Percentiles rank a stretch among this genome's conserved stretches.
phyloP scores from a whole-genome alignment of 805 yeast genomes.

The Wickerhamiella spandovensis region DNA sequence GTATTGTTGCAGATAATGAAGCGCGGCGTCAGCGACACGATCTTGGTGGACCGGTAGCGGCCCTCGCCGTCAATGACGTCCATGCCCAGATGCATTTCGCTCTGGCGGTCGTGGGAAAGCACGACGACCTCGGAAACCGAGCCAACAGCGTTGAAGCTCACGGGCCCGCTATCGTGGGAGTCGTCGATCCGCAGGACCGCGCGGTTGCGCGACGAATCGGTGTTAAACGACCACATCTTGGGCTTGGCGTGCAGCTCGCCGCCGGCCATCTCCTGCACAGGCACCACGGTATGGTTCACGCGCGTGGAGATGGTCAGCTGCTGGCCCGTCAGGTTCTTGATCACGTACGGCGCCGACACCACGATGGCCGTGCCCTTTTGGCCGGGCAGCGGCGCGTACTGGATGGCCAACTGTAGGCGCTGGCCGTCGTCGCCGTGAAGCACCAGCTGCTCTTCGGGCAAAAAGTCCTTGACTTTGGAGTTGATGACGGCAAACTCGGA shows the following conservation, averaged over 20 bases:
- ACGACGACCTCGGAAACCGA: conserved; percentile 49
- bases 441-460: conserved; percentile 39
- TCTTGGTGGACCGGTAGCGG: conserved; percentile 59
- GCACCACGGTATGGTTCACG: conserved; percentile 38
- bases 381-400: conserved; percentile 33
- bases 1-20: conserved; percentile 58
- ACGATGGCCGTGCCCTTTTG: conserved; percentile 16
- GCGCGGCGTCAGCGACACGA: conserved; percentile 71
- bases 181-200: conserved; percentile 55
- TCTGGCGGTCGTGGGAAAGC: conserved; percentile 20
- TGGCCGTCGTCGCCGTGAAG: conserved; percentile 53
- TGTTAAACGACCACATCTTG: conserved; percentile 73
- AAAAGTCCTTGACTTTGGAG: conserved; percentile 35
- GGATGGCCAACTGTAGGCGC: conserved; percentile 45
- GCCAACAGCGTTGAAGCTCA: conserved; percentile 85
- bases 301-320: conserved; percentile 45
- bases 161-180: conserved; percentile 56
- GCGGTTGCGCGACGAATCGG: conserved; percentile 46
- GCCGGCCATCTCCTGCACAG: neutral
- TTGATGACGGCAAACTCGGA: conserved; percentile 63
- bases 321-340: conserved; percentile 68
- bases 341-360: conserved; percentile 73
- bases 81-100: conserved; percentile 65
- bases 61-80: conserved; percentile 64
- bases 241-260: conserved; percentile 30